These are phyloP conservation scores for Solanum pinnatisectum DNA, from an alignment of 257 asterid genomes.

Conservation along the genomic window DNA sequence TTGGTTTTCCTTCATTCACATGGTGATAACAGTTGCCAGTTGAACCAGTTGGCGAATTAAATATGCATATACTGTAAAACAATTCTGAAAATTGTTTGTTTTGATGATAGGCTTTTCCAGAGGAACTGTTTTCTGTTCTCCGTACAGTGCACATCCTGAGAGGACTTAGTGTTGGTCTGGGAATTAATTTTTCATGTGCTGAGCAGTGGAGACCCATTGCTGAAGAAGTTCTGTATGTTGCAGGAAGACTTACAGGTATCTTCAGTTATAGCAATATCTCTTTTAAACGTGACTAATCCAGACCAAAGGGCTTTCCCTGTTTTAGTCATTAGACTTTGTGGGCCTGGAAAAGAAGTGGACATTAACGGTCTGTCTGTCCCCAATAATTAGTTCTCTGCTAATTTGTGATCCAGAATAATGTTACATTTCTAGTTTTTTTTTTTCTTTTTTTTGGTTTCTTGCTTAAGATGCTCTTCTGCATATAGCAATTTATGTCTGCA, in stretches of 20 bases:
- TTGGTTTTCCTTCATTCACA: not conserved
- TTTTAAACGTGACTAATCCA: not conserved
- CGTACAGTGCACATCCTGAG: conserved; percentile 87
- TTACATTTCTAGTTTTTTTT: not conserved
- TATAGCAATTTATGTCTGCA: not conserved
- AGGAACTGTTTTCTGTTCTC: conserved; percentile 92
- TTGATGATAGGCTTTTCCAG: conserved; percentile 72
- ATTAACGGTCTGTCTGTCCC: not conserved
- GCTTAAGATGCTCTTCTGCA: not conserved
- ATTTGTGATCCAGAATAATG: not conserved
- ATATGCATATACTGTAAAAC: not conserved
- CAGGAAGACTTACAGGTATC: conserved; percentile 65
- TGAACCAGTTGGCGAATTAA: not conserved
- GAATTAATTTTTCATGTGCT: conserved; percentile 84
- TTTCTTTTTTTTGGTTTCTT: not conserved
- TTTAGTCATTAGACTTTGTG: not conserved
- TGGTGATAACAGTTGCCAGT: not conserved
- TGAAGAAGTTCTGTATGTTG: conserved; percentile 69
- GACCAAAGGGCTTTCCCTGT: not conserved
- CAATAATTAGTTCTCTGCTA: not conserved
- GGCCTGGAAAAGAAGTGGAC: not conserved
- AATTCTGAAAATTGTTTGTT: not conserved
- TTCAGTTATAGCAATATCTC: not conserved
- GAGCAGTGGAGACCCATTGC: conserved; percentile 98
- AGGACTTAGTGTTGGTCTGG: conserved; percentile 96